Evolutionary conservation across 805 yeast genomes (phyloP), one percentile per base, ranked within the genome.

Genomic region (Myxozyma nipponensis): DNA sequence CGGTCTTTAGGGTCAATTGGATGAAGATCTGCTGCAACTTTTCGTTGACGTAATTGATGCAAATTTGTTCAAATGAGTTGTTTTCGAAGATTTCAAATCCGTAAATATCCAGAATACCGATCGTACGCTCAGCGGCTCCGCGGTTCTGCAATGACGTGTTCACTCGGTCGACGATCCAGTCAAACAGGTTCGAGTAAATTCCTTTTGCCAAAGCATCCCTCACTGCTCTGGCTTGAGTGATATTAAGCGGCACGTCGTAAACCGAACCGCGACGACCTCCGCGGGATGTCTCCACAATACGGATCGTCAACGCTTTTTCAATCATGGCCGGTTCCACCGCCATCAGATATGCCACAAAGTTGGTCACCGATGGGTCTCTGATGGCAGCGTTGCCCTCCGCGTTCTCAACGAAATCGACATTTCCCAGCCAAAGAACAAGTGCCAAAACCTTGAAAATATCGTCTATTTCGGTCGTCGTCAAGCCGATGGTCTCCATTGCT

Each of bases 81-180:
- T 84, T 87, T 50, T 91, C 95, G 63, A 93, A 93, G 63, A 93
- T 93, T 67, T 93, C 98, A 70, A 93, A 93, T 2, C 98, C 98
- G 60, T 95, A 95, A 57, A 93, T 93, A 77, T 93, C 98, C 64
- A 93, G 75, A 54, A 93, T 95, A 59, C 98, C 98, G 62, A 93
- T 83, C 24, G 95, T 84, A 63, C 83, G 86, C 28, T 74, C 68
- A 6, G 72, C 74, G 50, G 62, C 56, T 50, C 77, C 76, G 48
- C 72, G 71, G 0, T 81, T 65, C 21, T 80, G 79, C 61, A 93
- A 76, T 0, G 97, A 86, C 41, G 73, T 69, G 67, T 93, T 93
- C 39, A 93, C 95, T 64, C 98, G 80, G 47, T 76, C 86, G 17
- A 93, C 98, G 63, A 93, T 89, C 97, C 98, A 90, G 54, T 93